Base-by-base conservation (phyloP, 2,329 filamentous ascomycete species). In the Trichophaea hybrida region DNA sequence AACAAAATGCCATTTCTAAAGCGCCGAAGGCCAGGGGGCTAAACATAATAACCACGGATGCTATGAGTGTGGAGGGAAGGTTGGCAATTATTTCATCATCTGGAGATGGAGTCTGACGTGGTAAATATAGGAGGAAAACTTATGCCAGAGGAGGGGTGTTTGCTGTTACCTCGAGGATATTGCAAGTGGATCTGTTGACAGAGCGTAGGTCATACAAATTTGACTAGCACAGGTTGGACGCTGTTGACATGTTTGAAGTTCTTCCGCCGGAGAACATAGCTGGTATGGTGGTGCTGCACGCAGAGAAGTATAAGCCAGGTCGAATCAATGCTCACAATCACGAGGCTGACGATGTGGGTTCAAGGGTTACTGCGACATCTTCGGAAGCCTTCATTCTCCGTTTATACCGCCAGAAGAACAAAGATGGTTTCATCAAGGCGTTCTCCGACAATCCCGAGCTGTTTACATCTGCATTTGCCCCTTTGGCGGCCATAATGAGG, bases 371-470 rank as follows among this genome's bases (percentile, higher is more conserved):
- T 31, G 87, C 90, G 12, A 96, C 90, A 0, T 93, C 89, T 1
- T 75, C 90, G 1, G 93, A 98, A 72, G 91, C 93, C 5, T 98
- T 98, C 72, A 96, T 98, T 63, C 76, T 97, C 61, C 81, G 93
- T 43, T 88, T 96, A 58, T 98, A 90, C 71, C 81, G 93, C 61
- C 91, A 97, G 73, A 88, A 88, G 76, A 98, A 98, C 73, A 95
- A 94, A 74, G 77, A 74, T 35, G 93, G 93, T 37, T 97, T 98
- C 67, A 76, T 98, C 35, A 98, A 98, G 70, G 93, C 93, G 10
- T 95, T 98, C 70, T 93, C 90, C 0, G 93, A 98, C 71, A 86
- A 84, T 37, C 91, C 93, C 0, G 90, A 97, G 69, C 86, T 90
- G 0, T 94, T 98, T 69, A 85, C 87, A 0, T 83, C 81, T 0